Evolutionary conservation across 2,329 filamentous ascomycete genomes (phyloP).

Genomic region (Epicoccum nigrum): DNA sequence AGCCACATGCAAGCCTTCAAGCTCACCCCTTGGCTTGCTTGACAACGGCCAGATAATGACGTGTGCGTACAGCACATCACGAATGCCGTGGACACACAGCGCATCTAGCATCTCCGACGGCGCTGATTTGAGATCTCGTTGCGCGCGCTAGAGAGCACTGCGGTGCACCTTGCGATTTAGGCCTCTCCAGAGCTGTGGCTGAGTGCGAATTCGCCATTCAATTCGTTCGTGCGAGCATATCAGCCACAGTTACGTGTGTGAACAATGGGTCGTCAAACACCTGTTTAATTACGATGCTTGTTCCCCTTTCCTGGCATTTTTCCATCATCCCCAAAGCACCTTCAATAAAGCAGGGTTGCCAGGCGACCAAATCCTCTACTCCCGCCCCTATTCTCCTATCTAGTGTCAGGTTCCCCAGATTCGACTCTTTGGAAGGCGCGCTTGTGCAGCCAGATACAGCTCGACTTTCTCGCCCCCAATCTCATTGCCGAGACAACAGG

Average conservation of each 20-base stretch:
- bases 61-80: slow-evolving; percentile 23
- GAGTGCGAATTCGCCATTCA: slow-evolving; percentile 1
- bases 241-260: slow-evolving; percentile 17
- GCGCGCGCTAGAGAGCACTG: slow-evolving; percentile 14
- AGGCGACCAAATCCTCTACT: slow-evolving; percentile 8
- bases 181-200: slow-evolving; percentile 10
- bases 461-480: slow-evolving; percentile 20
- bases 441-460: slow-evolving; percentile 20
- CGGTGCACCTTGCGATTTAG: slow-evolving; percentile 2
- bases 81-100: slow-evolving; percentile 3
- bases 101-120: not conserved
- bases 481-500: slow-evolving; percentile 9
- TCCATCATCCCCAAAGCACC: slow-evolving; percentile 4
- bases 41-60: slow-evolving; percentile 22
- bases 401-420: slow-evolving; percentile 12
- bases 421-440: slow-evolving; percentile 15
- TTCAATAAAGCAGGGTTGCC: slow-evolving; percentile 4
- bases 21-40: slow-evolving; percentile 28
- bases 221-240: slow-evolving; percentile 6
- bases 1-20: slow-evolving; percentile 24
- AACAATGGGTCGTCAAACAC: slow-evolving; percentile 4
- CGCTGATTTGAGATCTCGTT: slow-evolving; percentile 16
- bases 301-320: slow-evolving; percentile 16
- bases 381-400: slow-evolving; percentile 1
- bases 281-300: slow-evolving; percentile 18